A percentile compares a stretch with the other conserved stretches of the same genome.
phyloP scores from a whole-genome alignment of 2,329 filamentous ascomycete genomes.

The Penicillium brasilianum region DNA sequence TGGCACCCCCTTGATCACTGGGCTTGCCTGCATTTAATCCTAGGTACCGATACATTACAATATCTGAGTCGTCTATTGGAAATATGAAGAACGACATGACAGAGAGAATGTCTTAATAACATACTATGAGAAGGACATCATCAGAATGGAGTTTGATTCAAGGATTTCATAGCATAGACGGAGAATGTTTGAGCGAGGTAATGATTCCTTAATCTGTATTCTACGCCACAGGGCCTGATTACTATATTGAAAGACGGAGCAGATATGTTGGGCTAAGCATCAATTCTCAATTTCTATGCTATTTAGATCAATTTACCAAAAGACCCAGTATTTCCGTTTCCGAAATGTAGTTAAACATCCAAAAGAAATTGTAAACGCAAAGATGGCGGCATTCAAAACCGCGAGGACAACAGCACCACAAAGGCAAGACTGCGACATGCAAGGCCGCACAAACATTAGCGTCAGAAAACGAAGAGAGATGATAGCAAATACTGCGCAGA shows the following conservation, averaged over 20 bases:
- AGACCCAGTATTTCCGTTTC: too few species aligned
- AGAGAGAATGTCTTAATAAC: not conserved
- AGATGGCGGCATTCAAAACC: not conserved
- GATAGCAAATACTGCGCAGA: too few species aligned
- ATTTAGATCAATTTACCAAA: not conserved
- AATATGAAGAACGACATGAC: too few species aligned
- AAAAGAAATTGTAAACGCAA: not conserved
- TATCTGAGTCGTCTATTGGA: not conserved
- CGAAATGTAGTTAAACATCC: not conserved
- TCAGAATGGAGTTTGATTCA: too few species aligned
- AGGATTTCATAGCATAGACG: too few species aligned
- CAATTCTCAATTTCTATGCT: slow-evolving; percentile 1
- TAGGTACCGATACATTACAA: not conserved
- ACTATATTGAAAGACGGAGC: not conserved
- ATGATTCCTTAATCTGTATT: too few species aligned
- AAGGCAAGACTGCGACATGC: too few species aligned
- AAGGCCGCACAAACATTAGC: not conserved
- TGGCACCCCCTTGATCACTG: too few species aligned
- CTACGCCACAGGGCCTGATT: too few species aligned
- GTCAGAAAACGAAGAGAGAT: not conserved
- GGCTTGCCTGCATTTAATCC: not conserved
- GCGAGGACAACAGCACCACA: not conserved
- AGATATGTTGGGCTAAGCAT: not conserved
- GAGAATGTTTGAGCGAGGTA: too few species aligned
- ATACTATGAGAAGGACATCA: too few species aligned